Conservation (phyloP, 495 filamentous ascomycete species). For the Talaromyces wortmannii region DNA sequence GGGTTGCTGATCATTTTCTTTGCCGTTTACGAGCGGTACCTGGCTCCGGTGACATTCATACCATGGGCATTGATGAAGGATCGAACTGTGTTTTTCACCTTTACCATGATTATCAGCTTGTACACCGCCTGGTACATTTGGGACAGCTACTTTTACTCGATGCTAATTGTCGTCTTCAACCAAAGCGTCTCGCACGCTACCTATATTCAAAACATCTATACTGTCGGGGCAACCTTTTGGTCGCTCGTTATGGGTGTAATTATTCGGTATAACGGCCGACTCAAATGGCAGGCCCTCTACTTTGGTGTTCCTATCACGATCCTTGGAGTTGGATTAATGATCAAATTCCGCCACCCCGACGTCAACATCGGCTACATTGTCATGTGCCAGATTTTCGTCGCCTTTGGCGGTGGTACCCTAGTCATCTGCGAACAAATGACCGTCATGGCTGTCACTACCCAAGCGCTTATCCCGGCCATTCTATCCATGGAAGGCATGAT, state of each 20-base stretch:
- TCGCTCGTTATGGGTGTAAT: not conserved
- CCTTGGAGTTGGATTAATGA: slow-evolving; percentile 53
- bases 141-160: slow-evolving; percentile 60
- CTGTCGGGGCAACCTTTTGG: slow-evolving; percentile 35
- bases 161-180: slow-evolving; percentile 64
- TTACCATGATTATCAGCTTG: slow-evolving; percentile 42
- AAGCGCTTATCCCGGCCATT: slow-evolving; percentile 59
- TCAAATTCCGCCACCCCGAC: slow-evolving; percentile 57
- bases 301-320: slow-evolving; percentile 52
- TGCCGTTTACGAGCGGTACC: slow-evolving; percentile 42
- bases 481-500: slow-evolving; percentile 58
- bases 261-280: not conserved
- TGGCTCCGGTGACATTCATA: slow-evolving; percentile 47
- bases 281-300: slow-evolving; percentile 43
- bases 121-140: slow-evolving; percentile 46
- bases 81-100: slow-evolving; percentile 57
- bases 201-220: slow-evolving; percentile 45
- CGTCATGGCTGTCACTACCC: slow-evolving; percentile 56
- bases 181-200: slow-evolving; percentile 45
- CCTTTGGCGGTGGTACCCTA: slow-evolving; percentile 50
- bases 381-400: slow-evolving; percentile 70
- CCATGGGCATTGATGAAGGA: slow-evolving; percentile 46
- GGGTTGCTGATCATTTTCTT: slow-evolving; percentile 45
- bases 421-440: slow-evolving; percentile 61
- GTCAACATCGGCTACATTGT: slow-evolving; percentile 57